These are phyloP conservation scores for Arachnopeziza araneosa DNA, from an alignment of 2,329 filamentous ascomycete species.

Conservation along the genomic window DNA sequence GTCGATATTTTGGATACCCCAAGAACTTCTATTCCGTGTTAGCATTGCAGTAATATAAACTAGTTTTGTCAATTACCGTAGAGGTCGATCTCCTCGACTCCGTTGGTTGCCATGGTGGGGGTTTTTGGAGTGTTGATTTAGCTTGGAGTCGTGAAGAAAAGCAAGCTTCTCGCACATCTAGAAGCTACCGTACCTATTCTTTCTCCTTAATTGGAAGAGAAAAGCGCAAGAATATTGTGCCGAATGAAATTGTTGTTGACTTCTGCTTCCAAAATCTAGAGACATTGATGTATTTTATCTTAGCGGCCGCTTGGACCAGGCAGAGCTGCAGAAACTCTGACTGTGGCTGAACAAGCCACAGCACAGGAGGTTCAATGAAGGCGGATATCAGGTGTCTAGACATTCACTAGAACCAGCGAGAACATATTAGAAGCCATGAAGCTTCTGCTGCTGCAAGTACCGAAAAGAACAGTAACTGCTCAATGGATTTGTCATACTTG, in stretches of 20 bases:
- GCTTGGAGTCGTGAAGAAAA: background rate
- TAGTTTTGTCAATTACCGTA: slow-evolving; percentile 44
- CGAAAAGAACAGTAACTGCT: slow-evolving; percentile 9
- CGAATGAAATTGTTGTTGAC: background rate
- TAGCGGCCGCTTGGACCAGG: slow-evolving; percentile 15
- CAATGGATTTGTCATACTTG: slow-evolving; percentile 25
- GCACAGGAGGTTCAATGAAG: background rate
- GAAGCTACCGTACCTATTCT: background rate
- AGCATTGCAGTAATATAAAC: background rate
- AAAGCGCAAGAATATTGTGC: background rate
- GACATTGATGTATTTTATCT: slow-evolving; percentile 11
- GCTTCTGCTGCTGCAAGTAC: background rate
- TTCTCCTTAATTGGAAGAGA: background rate
- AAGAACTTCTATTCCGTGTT: slow-evolving; percentile 59
- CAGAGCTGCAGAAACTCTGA: slow-evolving; percentile 1
- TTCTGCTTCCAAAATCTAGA: background rate
- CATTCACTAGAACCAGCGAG: background rate
- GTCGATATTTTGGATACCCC: slow-evolving; percentile 66
- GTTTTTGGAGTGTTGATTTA: background rate
- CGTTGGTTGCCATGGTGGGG: slow-evolving; percentile 27
- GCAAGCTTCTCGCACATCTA: background rate
- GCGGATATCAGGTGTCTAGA: background rate
- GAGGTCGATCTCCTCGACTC: slow-evolving; percentile 46
- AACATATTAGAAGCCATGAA: slow-evolving; percentile 7
- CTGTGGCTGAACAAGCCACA: background rate